Base-by-base conservation (phyloP, 2,329 filamentous ascomycete species). In the Elsinoe fawcettii region DNA sequence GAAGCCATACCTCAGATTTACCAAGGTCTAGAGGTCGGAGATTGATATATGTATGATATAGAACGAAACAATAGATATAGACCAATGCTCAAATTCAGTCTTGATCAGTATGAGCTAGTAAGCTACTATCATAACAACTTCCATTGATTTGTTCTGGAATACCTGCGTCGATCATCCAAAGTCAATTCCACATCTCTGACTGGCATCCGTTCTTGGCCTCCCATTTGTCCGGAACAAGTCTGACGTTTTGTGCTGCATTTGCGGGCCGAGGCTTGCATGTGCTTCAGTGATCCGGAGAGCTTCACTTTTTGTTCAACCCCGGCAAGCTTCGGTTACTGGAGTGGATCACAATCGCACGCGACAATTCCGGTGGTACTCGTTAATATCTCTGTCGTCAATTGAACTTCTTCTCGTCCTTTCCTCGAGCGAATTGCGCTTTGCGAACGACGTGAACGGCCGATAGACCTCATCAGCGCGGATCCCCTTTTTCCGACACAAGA, bases 1-100 rank as follows among this genome's bases (percentile, higher is more conserved):
- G 54, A 83, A 82, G 75, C 80, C 80, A 66, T 84, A 91, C 75
- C 78, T 91, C 69, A 80, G 87, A 71, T 90, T 85, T 73, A 89
- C 87, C 43, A 72, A 72, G 58, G 62, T 69, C 58, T 67, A 63
- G 54, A 55, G 5, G 30, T 3, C 18, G 30, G 34, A 5, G 14
- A n/a, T 37, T 23, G 18, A 14, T 5, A 1, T 11, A 22, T 23
- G 51, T 12, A n/a, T n/a, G 3, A 25, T n/a, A 43, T 2, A 20
- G 5, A 3, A 46, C n/a, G 41, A 20, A 46, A 51, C 18, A 12
- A 37, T 32, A 34, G 47, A 51, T 34, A 14, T 20, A 51, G 23
- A 51, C 16, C 9, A 46, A 14, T 18, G 20, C 41, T 27, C 34
- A 37, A 30, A 5, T 30, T 30, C 27, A 30, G 5, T 30, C 9